A percentile compares a stretch with the other conserved stretches of the same genome.
phyloP scores from a whole-genome alignment of 2,329 filamentous ascomycete species.

The Talaromyces rugulosus region DNA sequence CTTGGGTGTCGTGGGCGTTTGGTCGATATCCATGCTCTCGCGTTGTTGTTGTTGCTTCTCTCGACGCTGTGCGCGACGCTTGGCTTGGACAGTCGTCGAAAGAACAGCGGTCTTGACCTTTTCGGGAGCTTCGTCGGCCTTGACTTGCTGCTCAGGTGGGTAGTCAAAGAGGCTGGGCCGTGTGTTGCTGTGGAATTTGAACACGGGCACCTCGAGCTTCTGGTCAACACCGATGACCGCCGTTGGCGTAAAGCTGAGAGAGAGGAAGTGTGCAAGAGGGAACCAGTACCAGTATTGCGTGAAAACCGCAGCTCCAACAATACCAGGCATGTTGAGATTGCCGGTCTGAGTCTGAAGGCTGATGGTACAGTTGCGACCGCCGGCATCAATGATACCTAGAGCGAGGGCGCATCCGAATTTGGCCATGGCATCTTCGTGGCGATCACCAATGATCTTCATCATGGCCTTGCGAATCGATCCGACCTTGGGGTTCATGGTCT shows the following conservation, averaged over 20 bases:
- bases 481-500: slow-evolving; percentile 97
- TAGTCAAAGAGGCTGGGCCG: slow-evolving; percentile 96
- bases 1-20: slow-evolving; percentile 70
- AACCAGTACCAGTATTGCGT: slow-evolving; percentile 99
- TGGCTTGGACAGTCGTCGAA: slow-evolving; percentile 94
- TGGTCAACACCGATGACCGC: slow-evolving; percentile 93
- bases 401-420: slow-evolving; percentile 95
- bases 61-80: slow-evolving; percentile 89
- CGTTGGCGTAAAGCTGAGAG: slow-evolving; percentile 92
- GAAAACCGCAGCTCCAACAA: slow-evolving; percentile 97
- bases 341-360: slow-evolving; percentile 96
- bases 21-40: slow-evolving; percentile 94
- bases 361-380: slow-evolving; percentile 97
- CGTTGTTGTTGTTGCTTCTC: slow-evolving; percentile 74
- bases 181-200: slow-evolving; percentile 95
- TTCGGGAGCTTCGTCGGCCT: slow-evolving; percentile 87
- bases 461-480: slow-evolving; percentile 85
- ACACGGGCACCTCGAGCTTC: slow-evolving; percentile 85
- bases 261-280: slow-evolving; percentile 95
- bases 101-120: slow-evolving; percentile 93
- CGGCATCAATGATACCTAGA: slow-evolving; percentile 94
- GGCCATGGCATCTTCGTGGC: slow-evolving; percentile 98
- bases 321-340: slow-evolving; percentile 97
- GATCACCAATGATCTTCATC: slow-evolving; percentile 87
- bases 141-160: slow-evolving; percentile 92